Evolutionary conservation across 108 stramenopile genomes (phyloP), one percentile per base, ranked within the genome.

Genomic region (Cyclotella sp.): DNA sequence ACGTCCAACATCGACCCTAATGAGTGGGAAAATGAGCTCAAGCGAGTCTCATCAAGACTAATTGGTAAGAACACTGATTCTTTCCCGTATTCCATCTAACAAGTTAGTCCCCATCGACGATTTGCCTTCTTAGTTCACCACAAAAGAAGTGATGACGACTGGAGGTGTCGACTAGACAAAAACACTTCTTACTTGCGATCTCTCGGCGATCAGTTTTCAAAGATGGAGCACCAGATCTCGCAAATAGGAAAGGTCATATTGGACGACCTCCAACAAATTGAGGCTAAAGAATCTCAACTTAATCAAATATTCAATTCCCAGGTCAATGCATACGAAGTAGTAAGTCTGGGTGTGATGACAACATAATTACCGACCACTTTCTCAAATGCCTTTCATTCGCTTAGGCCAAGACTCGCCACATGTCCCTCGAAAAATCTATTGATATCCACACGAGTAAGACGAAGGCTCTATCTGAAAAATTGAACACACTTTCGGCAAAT

Each of bases 21-120:
- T 13, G 9, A 62, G 19, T 62, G 61, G 61, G 39, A 40, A 15
- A 43, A 66, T 27, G 76, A 76, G 47, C 57, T 76, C 18, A 41
- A 69, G 21, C 58, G 68, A 30, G 76, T 69, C 19, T 76, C 76
- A 11, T 69, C 67, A 14, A 76, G 45, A 45, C 76, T 76, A 16
- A 76, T 49, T 52, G 57, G 67, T 76, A 40, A 51, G 46, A 46
- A n/a, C 34, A 18, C 41, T 29, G 12, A 3, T 40, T 53, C 27
- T 26, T n/a, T 68, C 28, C 43, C 11, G 21, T 49, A 16, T 30
- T n/a, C 51, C 11, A 12, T 29, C 9, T 30, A n/a, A 9, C 15
- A 54, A 51, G n/a, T 34, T 2, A 39, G 51, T 39, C 15, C 6
- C 9, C 15, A 51, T 30, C 15, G 1, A n/a, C 6, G 21, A 26